Percentiles rank a stretch among this genome's conserved stretches.
Conservation (phyloP, 352 stramenopile species). For the Plasmopara muralis region DNA sequence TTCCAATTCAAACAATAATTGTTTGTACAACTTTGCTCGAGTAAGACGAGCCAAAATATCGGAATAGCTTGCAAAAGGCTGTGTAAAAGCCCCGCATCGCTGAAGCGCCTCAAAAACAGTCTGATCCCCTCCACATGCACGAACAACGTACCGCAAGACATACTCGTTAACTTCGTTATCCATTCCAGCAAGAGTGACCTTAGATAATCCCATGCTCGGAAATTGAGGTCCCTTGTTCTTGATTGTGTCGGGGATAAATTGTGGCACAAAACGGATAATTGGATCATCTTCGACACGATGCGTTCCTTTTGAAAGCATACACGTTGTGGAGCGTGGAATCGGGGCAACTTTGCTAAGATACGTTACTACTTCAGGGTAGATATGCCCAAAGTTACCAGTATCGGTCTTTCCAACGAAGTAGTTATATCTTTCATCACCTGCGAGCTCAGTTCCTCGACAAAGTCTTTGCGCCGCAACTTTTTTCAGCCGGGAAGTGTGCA, state of each 20-base stretch:
- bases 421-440: slow-evolving; percentile 8
- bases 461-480: slow-evolving; percentile 40
- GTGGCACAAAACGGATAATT: slow-evolving; percentile 73
- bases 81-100: slow-evolving; percentile 34
- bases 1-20: slow-evolving; percentile 16
- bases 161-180: slow-evolving; percentile 68
- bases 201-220: slow-evolving; percentile 26
- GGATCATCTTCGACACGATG: slow-evolving; percentile 67
- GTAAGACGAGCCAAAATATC: slow-evolving; percentile 35
- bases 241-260: slow-evolving; percentile 32
- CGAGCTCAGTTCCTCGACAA: slow-evolving; percentile 26
- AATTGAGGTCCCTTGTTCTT: slow-evolving; percentile 27
- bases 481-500: slow-evolving; percentile 38
- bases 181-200: slow-evolving; percentile 38
- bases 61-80: slow-evolving; percentile 58
- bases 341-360: slow-evolving; percentile 35
- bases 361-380: slow-evolving; percentile 33
- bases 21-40: slow-evolving; percentile 17
- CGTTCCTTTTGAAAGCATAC: slow-evolving; percentile 40
- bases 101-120: slow-evolving; percentile 45
- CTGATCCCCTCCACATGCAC: slow-evolving; percentile 22
- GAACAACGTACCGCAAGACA: slow-evolving; percentile 53
- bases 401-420: slow-evolving; percentile 51
- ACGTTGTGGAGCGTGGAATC: slow-evolving; percentile 62
- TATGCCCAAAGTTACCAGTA: slow-evolving; percentile 22